phyloP scores from a whole-genome alignment of 345 rosid genomes.

The Syzygium jambos region DNA sequence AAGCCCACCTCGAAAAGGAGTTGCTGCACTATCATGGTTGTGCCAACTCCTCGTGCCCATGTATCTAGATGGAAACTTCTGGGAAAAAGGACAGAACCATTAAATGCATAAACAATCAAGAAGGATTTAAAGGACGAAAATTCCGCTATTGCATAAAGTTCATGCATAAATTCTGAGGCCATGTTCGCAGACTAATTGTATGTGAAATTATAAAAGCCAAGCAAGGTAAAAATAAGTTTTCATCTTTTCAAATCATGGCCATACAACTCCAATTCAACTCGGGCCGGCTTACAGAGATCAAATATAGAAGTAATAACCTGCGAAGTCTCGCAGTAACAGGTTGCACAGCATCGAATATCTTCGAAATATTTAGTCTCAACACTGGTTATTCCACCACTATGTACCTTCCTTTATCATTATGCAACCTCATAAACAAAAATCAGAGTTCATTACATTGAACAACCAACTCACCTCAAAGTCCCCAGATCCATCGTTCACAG shows the following conservation, averaged over 20 bases:
- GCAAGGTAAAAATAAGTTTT: not conserved
- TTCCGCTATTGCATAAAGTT: not conserved
- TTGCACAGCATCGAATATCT: not conserved
- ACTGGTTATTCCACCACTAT: not conserved
- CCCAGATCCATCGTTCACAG: conserved; percentile 32
- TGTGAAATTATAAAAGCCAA: not conserved
- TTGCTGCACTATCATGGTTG: conserved; percentile 14
- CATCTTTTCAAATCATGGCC: not conserved
- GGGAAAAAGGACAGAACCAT: not conserved
- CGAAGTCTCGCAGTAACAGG: not conserved
- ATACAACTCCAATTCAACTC: not conserved
- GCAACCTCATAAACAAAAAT: not conserved
- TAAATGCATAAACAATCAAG: not conserved
- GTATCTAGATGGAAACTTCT: conserved; percentile 31
- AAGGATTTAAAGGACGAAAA: not conserved
- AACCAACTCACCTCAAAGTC: conserved; percentile 32
- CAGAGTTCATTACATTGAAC: not conserved
- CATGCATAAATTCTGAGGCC: not conserved
- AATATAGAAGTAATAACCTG: not conserved
- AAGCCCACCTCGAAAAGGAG: conserved; percentile 20
- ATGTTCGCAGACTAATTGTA: not conserved
- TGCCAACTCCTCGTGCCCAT: conserved; percentile 21
- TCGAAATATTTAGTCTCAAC: not conserved
- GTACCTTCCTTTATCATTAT: not conserved
- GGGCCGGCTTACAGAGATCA: not conserved